Percentiles rank a stretch among this genome's conserved stretches.
These are phyloP conservation scores for Claviceps pusilla DNA, from an alignment of 2,329 filamentous ascomycete genomes.

Conservation along the genomic window DNA sequence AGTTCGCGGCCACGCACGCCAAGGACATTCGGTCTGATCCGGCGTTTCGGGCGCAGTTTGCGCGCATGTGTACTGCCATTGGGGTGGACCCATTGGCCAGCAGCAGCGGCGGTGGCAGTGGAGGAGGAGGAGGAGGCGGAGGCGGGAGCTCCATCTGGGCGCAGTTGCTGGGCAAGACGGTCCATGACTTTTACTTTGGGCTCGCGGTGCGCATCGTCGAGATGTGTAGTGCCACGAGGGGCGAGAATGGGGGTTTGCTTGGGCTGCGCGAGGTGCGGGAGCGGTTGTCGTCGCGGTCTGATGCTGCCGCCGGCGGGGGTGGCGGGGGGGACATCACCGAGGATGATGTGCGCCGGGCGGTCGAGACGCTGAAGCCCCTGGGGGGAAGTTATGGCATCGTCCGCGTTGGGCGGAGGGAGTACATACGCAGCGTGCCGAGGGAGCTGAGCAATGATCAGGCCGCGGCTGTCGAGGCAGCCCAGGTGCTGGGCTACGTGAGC, in stretches of 20 bases:
- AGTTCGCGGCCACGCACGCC: constrained; percentile 87
- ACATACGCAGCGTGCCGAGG: constrained; percentile 85
- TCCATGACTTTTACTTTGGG: constrained; percentile 98
- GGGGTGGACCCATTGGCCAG: constrained; percentile 80
- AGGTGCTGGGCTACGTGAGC: constrained; percentile 79
- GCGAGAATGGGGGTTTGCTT: constrained; percentile 86
- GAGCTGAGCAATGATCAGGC: constrained; percentile 92
- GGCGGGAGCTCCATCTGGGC: constrained; percentile 61
- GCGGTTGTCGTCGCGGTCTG: constrained; percentile 53
- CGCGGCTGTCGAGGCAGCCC: constrained; percentile 77
- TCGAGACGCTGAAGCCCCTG: constrained; percentile 72
- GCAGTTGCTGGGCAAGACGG: constrained; percentile 75
- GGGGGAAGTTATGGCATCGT: constrained; percentile 79
- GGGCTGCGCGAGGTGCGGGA: constrained; percentile 68
- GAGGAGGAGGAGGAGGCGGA: constrained; percentile 13
- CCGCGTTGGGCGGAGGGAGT: constrained; percentile 66
- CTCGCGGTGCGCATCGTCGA: constrained; percentile 91
- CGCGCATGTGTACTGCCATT: constrained; percentile 94
- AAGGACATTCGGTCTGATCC: constrained; percentile 94
- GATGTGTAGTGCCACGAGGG: constrained; percentile 70
- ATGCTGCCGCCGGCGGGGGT: constrained; percentile 35
- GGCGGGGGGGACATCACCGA: constrained; percentile 68
- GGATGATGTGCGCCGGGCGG: constrained; percentile 83
- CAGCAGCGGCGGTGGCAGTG: constrained; percentile 14
- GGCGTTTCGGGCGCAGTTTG: constrained; percentile 88